These are phyloP conservation scores for Trichoderma pleuroti DNA, from an alignment of 2,329 filamentous ascomycete species.

Conservation along the genomic window DNA sequence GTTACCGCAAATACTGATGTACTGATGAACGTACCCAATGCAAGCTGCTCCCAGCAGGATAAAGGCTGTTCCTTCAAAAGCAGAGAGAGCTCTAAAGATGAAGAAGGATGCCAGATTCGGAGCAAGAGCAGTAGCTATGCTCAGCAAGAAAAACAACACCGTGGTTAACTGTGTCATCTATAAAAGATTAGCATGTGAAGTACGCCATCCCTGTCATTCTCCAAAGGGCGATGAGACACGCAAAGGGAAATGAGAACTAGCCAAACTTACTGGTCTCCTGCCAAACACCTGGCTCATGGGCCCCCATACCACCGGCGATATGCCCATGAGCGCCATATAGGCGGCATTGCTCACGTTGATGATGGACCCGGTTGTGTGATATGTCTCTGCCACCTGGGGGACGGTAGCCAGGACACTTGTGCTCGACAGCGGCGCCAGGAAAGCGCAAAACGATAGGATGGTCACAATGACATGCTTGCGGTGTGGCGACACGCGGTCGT, in stretches of 20 bases:
- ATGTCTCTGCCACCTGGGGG: slow-evolving; percentile 67
- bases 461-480: slow-evolving; percentile 66
- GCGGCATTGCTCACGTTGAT: slow-evolving; percentile 72
- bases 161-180: slow-evolving; percentile 51
- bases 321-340: slow-evolving; percentile 72
- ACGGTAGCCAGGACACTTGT: slow-evolving; percentile 71
- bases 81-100: slow-evolving; percentile 69
- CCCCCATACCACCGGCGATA: slow-evolving; percentile 68
- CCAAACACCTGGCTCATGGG: slow-evolving; percentile 66
- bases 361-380: slow-evolving; percentile 61
- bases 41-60: slow-evolving; percentile 68
- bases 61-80: slow-evolving; percentile 72
- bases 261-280: slow-evolving; percentile 48
- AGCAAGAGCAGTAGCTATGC: slow-evolving; percentile 67
- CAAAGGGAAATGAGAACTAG: background rate
- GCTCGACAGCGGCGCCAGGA: slow-evolving; percentile 70
- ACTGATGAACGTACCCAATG: slow-evolving; percentile 49
- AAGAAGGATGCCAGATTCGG: slow-evolving; percentile 70
- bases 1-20: background rate
- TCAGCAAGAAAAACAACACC: slow-evolving; percentile 63
- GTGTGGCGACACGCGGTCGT: slow-evolving; percentile 58
- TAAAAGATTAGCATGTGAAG: background rate
- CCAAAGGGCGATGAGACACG: background rate
- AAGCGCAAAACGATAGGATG: slow-evolving; percentile 70
- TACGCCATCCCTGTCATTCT: background rate